Conservation (phyloP, 345 rosid species). For the Acer yangbiense region DNA sequence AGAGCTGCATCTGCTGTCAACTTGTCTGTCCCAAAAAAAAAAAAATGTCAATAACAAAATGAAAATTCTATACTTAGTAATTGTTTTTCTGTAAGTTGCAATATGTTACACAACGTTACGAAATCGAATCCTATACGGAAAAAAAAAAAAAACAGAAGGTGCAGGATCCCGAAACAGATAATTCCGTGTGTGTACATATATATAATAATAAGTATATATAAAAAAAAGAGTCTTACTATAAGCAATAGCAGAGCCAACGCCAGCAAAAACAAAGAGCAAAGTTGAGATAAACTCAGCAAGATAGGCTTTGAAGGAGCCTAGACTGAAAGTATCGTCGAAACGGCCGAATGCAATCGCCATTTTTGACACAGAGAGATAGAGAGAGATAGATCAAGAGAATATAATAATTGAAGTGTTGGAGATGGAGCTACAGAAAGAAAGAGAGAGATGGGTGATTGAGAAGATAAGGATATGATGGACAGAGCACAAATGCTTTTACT, state of each 20-base stretch:
- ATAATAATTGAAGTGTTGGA: background rate
- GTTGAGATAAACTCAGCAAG: constrained; percentile 96
- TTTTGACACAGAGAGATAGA: constrained; percentile 1
- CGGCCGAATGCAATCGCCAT: constrained; percentile 82
- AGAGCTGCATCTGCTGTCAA: constrained; percentile 80
- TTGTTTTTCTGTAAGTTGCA: too few species aligned
- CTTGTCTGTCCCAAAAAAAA: constrained; percentile 45
- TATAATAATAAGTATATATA: background rate
- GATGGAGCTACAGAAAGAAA: background rate
- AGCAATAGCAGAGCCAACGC: constrained; percentile 95
- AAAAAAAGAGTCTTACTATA: constrained; percentile 40
- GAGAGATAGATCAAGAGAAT: background rate
- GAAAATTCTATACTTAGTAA: background rate
- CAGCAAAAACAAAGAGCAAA: constrained; percentile 89
- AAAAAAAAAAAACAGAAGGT: too few species aligned
- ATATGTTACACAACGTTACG: too few species aligned
- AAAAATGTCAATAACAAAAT: background rate
- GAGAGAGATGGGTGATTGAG: background rate
- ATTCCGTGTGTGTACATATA: too few species aligned
- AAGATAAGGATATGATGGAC: background rate
- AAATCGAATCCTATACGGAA: too few species aligned
- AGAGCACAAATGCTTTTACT: constrained; percentile 14
- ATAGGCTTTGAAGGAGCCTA: constrained; percentile 77
- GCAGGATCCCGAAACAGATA: too few species aligned
- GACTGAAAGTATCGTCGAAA: constrained; percentile 78